Percentiles rank a stretch among this genome's conserved stretches.
phyloP scores from a whole-genome alignment of 768 basidiomycete genomes.

The Rhizopogon salebrosus region DNA sequence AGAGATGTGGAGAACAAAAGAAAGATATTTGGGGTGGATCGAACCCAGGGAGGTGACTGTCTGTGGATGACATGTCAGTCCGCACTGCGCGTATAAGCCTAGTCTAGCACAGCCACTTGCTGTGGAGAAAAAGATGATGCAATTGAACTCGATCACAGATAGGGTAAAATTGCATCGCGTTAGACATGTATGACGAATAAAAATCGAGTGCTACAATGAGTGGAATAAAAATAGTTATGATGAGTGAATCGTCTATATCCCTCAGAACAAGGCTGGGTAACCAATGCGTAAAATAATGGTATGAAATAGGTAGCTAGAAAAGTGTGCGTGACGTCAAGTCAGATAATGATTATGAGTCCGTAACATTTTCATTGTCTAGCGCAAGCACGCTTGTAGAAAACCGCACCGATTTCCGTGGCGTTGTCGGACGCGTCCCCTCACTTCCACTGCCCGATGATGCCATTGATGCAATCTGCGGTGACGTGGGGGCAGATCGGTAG shows the following conservation, averaged over 20 bases:
- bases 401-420: slow-evolving; percentile 56
- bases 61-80: no score
- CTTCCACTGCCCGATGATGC: slow-evolving; percentile 24
- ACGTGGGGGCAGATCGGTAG: slow-evolving; percentile 33
- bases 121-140: no score
- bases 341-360: background rate
- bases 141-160: no score
- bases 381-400: slow-evolving; percentile 46
- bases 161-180: background rate
- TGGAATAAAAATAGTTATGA: slow-evolving; percentile 19
- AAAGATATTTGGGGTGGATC: slow-evolving; percentile 2
- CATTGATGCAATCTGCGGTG: slow-evolving; percentile 24
- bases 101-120: background rate
- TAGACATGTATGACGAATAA: background rate
- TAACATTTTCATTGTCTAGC: slow-evolving; percentile 12
- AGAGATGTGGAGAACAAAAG: background rate
- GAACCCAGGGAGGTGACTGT: background rate
- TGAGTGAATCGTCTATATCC: background rate
- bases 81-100: no score
- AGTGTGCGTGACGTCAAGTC: background rate
- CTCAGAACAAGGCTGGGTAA: background rate
- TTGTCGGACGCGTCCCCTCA: slow-evolving; percentile 33
- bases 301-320: slow-evolving; percentile 2
- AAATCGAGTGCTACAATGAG: slow-evolving; percentile 22
- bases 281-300: background rate